Evolutionary conservation across 225 moss, liverwort and hornwort species (phyloP).

Genomic region (Ulota crispa): DNA sequence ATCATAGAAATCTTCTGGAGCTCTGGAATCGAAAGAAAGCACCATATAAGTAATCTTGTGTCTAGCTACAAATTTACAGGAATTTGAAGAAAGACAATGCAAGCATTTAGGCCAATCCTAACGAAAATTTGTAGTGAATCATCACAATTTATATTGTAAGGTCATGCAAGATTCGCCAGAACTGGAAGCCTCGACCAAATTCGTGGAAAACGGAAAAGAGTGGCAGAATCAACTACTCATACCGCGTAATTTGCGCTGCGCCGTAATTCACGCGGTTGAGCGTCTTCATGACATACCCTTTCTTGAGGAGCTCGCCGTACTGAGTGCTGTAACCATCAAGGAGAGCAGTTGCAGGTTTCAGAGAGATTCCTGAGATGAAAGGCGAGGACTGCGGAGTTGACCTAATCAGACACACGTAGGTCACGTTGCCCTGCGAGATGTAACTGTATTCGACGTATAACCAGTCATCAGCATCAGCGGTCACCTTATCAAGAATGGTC

Average conservation of each 20-base stretch:
- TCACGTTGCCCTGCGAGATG: not conserved
- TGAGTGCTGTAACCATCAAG: fast-evolving
- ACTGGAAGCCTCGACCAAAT: not conserved
- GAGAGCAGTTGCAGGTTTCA: slow-evolving; percentile 3
- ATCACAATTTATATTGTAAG: no score
- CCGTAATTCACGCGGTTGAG: not conserved
- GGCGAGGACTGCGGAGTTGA: slow-evolving; percentile 12
- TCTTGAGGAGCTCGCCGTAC: not conserved
- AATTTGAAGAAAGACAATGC: no score
- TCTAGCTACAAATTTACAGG: no score
- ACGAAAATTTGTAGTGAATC: no score
- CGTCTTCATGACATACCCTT: not conserved
- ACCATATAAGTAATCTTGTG: not conserved
- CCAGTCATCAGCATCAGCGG: not conserved
- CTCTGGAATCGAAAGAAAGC: not conserved
- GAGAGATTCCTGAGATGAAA: slow-evolving; percentile 36
- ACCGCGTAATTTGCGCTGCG: not conserved
- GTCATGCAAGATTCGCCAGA: not conserved
- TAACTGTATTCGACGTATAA: not conserved
- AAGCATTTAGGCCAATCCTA: no score
- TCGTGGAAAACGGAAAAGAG: not conserved
- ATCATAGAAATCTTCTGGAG: slow-evolving; percentile 14
- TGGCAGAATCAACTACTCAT: not conserved
- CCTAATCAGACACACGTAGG: slow-evolving; percentile 22
- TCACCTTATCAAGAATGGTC: not conserved